Conservation (phyloP, 2,329 filamentous ascomycete genomes). For the Leptographium lundbergii region DNA sequence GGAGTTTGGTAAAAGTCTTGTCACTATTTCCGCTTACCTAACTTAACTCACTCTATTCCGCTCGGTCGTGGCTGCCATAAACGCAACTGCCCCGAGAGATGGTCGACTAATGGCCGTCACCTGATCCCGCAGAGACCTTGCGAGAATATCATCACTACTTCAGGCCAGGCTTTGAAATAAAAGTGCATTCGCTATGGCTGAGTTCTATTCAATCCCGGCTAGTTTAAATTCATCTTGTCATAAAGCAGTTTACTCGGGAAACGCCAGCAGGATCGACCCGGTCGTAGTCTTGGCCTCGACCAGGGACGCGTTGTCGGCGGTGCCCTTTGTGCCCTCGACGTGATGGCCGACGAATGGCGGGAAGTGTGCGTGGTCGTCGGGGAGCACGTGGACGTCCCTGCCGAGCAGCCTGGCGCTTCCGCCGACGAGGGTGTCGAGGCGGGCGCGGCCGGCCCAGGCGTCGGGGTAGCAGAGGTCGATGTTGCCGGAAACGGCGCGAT, state of each 20-base stretch:
- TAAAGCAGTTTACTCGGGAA: not conserved
- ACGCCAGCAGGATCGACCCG: conserved; percentile 3
- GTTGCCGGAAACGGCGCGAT: conserved; percentile 31
- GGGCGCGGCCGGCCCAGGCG: conserved; percentile 35
- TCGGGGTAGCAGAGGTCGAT: conserved; percentile 31
- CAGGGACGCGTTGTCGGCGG: not conserved
- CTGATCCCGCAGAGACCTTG: too few species aligned
- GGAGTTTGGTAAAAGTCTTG: too few species aligned
- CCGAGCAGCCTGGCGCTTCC: conserved; percentile 28
- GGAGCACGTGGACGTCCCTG: conserved; percentile 27
- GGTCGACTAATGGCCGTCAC: too few species aligned
- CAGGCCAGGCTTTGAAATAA: not conserved
- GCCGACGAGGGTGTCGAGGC: conserved; percentile 23
- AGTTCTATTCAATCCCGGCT: not conserved
- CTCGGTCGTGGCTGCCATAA: too few species aligned
- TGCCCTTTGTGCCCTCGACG: conserved; percentile 6
- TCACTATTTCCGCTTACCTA: too few species aligned
- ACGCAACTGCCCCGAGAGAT: too few species aligned
- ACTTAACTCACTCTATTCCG: too few species aligned
- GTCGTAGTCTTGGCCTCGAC: conserved; percentile 3
- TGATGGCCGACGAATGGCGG: not conserved
- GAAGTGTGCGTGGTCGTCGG: conserved; percentile 11
- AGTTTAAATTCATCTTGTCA: not conserved
- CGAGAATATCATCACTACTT: too few species aligned
- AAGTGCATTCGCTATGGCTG: not conserved